Conservation (phyloP, 2,329 filamentous ascomycete genomes). For the Colletotrichum tropicicola region DNA sequence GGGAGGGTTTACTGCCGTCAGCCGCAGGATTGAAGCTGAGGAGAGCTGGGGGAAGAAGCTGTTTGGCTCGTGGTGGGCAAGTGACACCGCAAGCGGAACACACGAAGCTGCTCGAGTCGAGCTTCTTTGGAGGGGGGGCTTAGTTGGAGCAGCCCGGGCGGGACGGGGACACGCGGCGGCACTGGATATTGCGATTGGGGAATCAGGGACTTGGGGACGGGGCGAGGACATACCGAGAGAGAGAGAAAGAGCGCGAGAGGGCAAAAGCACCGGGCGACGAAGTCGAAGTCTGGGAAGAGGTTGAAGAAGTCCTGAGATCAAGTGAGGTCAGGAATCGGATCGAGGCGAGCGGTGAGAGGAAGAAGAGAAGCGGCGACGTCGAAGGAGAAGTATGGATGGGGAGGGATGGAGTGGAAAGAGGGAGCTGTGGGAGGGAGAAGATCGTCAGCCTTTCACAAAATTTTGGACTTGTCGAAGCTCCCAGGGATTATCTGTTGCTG, state of each 20-base stretch:
- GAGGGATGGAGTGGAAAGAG: constrained; percentile 30
- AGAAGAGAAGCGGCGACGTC: constrained; percentile 31
- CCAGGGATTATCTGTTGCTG: constrained; percentile 32
- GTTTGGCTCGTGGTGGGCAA: constrained; percentile 1
- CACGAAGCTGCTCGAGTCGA: neutral
- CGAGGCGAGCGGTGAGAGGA: constrained; percentile 28
- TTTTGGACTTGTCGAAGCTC: constrained; percentile 31
- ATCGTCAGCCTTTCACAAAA: constrained; percentile 35
- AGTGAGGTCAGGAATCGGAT: constrained; percentile 18
- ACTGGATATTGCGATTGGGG: constrained; percentile 3
- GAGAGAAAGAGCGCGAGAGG: constrained; percentile 9
- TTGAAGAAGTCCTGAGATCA: constrained; percentile 29
- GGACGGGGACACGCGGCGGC: constrained; percentile 6
- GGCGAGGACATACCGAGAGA: constrained; percentile 22
- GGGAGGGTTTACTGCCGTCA: neutral
- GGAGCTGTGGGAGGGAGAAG: constrained; percentile 30
- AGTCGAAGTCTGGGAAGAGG: constrained; percentile 27
- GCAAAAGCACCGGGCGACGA: constrained; percentile 21
- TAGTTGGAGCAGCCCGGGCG: neutral
- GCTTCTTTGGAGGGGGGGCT: constrained; percentile 16
- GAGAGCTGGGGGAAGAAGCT: neutral
- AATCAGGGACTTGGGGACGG: neutral
- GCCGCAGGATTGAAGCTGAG: constrained; percentile 2
- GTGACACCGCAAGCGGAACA: constrained; percentile 24
- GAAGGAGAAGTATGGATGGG: constrained; percentile 31